Evolutionary conservation across 192 early-diverging fungal genomes (phyloP).

Genomic region (Ambispora gerdemannii): DNA sequence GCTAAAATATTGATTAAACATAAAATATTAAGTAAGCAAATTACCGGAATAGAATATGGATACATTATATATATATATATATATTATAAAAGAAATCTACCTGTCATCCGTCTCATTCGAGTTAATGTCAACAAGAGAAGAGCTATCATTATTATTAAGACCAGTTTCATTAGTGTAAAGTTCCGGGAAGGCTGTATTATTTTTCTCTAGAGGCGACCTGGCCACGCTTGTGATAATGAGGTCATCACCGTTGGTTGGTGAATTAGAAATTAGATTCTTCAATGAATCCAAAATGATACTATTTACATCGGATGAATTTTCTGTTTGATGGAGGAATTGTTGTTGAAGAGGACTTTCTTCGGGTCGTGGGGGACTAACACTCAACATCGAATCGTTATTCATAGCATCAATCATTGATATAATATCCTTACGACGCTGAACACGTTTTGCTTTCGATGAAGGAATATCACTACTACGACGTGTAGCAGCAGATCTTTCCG

Average conservation of each 20-base stretch:
- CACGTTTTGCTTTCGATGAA: conserved; percentile 43
- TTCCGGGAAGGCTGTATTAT: background rate
- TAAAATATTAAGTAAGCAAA: background rate
- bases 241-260: background rate
- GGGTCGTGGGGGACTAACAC: too few species aligned
- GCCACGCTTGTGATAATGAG: background rate
- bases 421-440: conserved; percentile 48
- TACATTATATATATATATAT: too few species aligned
- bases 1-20: background rate
- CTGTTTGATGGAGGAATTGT: background rate
- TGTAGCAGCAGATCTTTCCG: too few species aligned
- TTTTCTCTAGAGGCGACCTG: background rate
- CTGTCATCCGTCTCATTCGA: background rate
- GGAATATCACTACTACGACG: conserved; percentile 13
- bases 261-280: conserved; percentile 1
- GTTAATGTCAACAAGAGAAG: background rate
- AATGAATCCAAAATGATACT: conserved; percentile 7
- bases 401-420: conserved; percentile 9
- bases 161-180: background rate
- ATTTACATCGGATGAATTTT: conserved; percentile 30
- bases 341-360: background rate
- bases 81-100: too few species aligned
- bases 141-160: background rate
- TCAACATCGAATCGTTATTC: too few species aligned
- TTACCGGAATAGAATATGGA: too few species aligned